These are phyloP conservation scores for Lavandula angustifolia DNA, from an alignment of 257 asterid genomes.

Conservation along the genomic window DNA sequence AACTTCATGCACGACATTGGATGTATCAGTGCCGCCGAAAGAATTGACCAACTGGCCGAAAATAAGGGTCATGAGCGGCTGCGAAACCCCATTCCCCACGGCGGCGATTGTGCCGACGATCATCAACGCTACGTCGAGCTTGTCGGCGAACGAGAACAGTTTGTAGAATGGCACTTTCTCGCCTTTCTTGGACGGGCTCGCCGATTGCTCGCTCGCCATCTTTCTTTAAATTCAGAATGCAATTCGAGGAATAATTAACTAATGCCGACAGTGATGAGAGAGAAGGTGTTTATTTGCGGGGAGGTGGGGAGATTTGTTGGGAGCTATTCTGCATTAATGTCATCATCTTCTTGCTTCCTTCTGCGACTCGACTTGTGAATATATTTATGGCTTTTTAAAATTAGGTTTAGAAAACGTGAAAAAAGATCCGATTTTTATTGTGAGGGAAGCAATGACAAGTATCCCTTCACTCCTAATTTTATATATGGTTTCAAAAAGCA, in stretches of 20 bases:
- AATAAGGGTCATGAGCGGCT: constrained; percentile 71
- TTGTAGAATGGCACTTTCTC: constrained; percentile 49
- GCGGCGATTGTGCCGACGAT: constrained; percentile 56
- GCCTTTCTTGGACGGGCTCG: constrained; percentile 18
- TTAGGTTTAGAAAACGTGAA: background rate
- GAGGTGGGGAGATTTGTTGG: too few species aligned
- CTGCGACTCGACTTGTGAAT: too few species aligned
- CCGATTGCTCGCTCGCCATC: constrained; percentile 2
- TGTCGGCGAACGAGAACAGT: constrained; percentile 66
- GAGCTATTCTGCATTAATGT: too few species aligned
- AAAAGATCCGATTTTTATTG: constrained; percentile 16
- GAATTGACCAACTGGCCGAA: constrained; percentile 67
- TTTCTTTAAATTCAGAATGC: background rate
- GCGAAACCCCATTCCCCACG: constrained; percentile 57
- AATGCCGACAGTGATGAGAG: background rate
- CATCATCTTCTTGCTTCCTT: too few species aligned
- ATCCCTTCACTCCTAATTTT: constrained; percentile 6
- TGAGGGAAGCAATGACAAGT: background rate
- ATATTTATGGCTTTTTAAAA: background rate
- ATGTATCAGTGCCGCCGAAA: constrained; percentile 39
- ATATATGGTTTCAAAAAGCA: too few species aligned
- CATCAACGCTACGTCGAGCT: constrained; percentile 48
- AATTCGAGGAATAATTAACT: background rate
- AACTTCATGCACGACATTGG: constrained; percentile 48
- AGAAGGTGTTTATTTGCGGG: background rate